A percentile compares a stretch with the other conserved stretches of the same genome.
phyloP scores from a whole-genome alignment of 2,329 filamentous ascomycete genomes.

The Cytospora mali region DNA sequence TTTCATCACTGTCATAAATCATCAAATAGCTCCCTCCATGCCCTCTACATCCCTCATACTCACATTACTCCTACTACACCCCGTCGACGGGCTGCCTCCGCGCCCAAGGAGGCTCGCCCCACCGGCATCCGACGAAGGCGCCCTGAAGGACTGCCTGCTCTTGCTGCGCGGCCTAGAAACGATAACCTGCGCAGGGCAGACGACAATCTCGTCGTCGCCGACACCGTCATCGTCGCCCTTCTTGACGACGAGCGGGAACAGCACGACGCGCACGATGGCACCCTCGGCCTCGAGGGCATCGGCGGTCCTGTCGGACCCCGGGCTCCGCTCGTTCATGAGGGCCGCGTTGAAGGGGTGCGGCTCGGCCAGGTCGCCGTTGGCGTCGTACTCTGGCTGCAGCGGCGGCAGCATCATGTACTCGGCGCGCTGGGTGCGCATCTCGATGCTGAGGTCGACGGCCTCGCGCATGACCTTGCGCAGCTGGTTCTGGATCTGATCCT shows the following conservation, averaged over 20 bases:
- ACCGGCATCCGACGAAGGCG: conserved; percentile 56
- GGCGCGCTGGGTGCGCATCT: conserved; percentile 95
- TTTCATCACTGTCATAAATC: conserved; percentile 15
- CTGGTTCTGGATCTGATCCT: conserved; percentile 79
- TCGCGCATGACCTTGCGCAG: conserved; percentile 85
- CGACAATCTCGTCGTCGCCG: conserved; percentile 92
- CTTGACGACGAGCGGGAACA: conserved; percentile 96
- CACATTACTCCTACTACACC: conserved; percentile 39
- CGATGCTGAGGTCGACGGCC: conserved; percentile 87
- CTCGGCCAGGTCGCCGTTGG: conserved; percentile 83
- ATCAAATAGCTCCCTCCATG: conserved; percentile 38
- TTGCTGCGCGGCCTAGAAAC: conserved; percentile 58
- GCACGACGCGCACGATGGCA: conserved; percentile 83
- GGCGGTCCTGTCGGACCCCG: conserved; percentile 56
- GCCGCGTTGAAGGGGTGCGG: conserved; percentile 91
- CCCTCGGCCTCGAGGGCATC: conserved; percentile 68
- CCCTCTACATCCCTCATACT: conserved; percentile 41
- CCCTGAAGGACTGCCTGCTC: conserved; percentile 38
- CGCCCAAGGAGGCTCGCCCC: conserved; percentile 42
- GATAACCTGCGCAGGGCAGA: conserved; percentile 92
- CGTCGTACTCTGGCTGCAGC: conserved; percentile 91
- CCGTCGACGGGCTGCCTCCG: conserved; percentile 36
- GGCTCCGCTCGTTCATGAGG: conserved; percentile 86
- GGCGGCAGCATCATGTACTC: conserved; percentile 99
- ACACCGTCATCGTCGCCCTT: conserved; percentile 86